Base-by-base conservation (phyloP, 148 eudicot species). In the Gaultheria prostrata region DNA sequence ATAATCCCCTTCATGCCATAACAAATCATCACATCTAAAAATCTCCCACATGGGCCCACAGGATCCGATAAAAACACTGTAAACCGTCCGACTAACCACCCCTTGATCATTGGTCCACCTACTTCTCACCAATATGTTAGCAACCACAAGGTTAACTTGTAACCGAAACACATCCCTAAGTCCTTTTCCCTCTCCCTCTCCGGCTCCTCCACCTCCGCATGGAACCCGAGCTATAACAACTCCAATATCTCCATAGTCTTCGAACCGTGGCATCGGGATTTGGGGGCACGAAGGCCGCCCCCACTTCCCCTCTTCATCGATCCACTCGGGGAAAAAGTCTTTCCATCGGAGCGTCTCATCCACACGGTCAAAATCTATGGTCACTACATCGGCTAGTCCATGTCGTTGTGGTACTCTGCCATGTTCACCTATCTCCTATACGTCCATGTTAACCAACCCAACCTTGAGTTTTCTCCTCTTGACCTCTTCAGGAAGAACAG, bases 1-100 rank as follows among this genome's bases (percentile, higher is more conserved):
- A 50, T 80, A 83, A 18, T 87, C 88, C 2, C 85, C 90, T 54
- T 86, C 85, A 82, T 86, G 89, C 92, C 84, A 86, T 72, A 94
- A 9, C 61, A 92, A 65, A 82, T 94, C 98, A 69, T 92, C 93
- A 82, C 94, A 94, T 79, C 92, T 85, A 71, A 92, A 94, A 0
- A 94, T 63, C 87, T 94, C 98, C 87, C 85, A 78, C 94, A 94
- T 92, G 9, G 98, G 95, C 72, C 86, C 92, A 83, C 93, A 94
- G 56, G 85, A 73, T 0, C 90, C 90, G 0, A 87, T 21, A 56
- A 94, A 94, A 78, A 94, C 94, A 18, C 77, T 91, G 48, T 85
- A 84, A 10, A 87, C 87, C 57, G 82, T 78, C 33, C 72, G 49
- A 80, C 69, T 71, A 17, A 17, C 15, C 3, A 30, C 75, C 7